These are phyloP conservation scores for Candida chilensis DNA, from an alignment of 805 yeast genomes.

Conservation along the genomic window DNA sequence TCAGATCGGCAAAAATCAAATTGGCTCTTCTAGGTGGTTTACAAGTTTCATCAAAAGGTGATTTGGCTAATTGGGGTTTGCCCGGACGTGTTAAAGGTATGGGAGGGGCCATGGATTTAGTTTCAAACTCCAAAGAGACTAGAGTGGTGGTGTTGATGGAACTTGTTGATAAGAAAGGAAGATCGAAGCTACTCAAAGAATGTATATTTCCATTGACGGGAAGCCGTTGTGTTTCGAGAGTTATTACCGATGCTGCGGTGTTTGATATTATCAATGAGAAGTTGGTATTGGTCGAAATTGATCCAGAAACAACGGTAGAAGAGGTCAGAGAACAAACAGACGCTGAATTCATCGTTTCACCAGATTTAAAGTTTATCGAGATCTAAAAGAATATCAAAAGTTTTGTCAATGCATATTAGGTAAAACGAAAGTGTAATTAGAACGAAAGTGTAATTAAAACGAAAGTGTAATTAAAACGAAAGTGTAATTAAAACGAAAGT, in stretches of 20 bases:
- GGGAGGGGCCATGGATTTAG: constrained; percentile 50
- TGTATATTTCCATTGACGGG: constrained; percentile 42
- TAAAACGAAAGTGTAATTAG: too few species aligned
- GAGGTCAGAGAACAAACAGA: constrained; percentile 28
- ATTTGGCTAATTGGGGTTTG: constrained; percentile 43
- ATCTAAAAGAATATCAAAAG: constrained; percentile 1
- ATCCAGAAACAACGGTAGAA: constrained; percentile 26
- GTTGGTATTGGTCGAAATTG: constrained; percentile 29
- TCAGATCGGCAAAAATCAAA: constrained; percentile 34
- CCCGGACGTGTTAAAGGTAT: constrained; percentile 43
- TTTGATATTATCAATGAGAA: constrained; percentile 30
- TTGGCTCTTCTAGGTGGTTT: constrained; percentile 38
- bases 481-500: too few species aligned
- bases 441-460: too few species aligned
- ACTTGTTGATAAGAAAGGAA: constrained; percentile 36
- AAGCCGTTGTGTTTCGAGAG: constrained; percentile 28
- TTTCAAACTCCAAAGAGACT: constrained; percentile 33
- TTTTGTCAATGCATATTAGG: too few species aligned
- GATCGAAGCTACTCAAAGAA: constrained; percentile 31
- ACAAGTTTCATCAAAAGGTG: constrained; percentile 38
- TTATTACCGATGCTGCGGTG: constrained; percentile 39
- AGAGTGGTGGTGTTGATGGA: constrained; percentile 38
- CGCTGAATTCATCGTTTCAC: constrained; percentile 25
- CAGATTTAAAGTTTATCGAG: constrained; percentile 10
- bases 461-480: too few species aligned